Percentiles rank a stretch among this genome's conserved stretches.
phyloP scores from a whole-genome alignment of 2,329 filamentous ascomycete genomes.

The Ceratocystis eucalypticola region DNA sequence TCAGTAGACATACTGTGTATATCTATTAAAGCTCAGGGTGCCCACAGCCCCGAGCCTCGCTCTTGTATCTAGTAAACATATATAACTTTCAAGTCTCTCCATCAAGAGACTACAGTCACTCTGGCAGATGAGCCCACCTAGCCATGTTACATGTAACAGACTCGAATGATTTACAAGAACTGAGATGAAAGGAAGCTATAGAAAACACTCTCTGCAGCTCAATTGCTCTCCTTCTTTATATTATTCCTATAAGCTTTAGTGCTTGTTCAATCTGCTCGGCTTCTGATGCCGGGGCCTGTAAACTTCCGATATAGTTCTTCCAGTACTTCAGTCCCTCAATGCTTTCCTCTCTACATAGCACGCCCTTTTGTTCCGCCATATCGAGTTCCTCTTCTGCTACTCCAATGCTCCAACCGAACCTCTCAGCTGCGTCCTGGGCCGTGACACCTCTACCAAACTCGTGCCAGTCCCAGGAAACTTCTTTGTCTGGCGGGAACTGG shows the following conservation, averaged over 20 bases:
- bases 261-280: constrained; percentile 33
- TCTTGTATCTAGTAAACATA: too few relatives aligned
- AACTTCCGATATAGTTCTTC: constrained; percentile 57
- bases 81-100: too few relatives aligned
- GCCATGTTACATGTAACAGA: too few relatives aligned
- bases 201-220: background rate
- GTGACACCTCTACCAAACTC: constrained; percentile 74
- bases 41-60: too few relatives aligned
- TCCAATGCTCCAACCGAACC: constrained; percentile 93
- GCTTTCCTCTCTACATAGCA: constrained; percentile 78
- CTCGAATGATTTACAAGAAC: too few relatives aligned
- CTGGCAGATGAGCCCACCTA: too few relatives aligned
- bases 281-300: constrained; percentile 26
- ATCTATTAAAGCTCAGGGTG: too few relatives aligned
- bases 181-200: background rate
- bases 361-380: constrained; percentile 88
- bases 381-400: constrained; percentile 91
- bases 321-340: constrained; percentile 87
- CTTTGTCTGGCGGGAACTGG: constrained; percentile 47
- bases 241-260: constrained; percentile 32
- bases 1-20: background rate
- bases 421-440: constrained; percentile 74
- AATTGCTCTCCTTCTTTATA: constrained; percentile 22
- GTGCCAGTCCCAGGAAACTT: constrained; percentile 61
- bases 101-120: too few relatives aligned